A percentile compares a stretch with the other conserved stretches of the same genome.
phyloP scores from a whole-genome alignment of 2,329 filamentous ascomycete genomes.

The Sphaceloma murrayae region DNA sequence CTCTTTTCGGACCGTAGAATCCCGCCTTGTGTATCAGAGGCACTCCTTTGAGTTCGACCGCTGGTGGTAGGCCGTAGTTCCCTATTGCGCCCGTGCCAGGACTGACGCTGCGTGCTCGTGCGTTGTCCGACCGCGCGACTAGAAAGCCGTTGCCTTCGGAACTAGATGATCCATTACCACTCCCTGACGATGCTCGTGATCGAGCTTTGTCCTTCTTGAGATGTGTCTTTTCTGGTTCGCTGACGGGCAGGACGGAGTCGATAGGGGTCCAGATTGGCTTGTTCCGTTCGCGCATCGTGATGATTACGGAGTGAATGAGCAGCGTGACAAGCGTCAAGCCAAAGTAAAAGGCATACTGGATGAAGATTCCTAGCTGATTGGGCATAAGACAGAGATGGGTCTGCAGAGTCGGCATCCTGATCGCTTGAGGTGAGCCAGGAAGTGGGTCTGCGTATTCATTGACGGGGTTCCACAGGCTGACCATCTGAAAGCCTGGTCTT shows the following conservation, averaged over 20 bases:
- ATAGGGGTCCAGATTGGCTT: constrained; percentile 15
- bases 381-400: constrained; percentile 86
- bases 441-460: constrained; percentile 39
- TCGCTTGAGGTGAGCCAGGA: constrained; percentile 18
- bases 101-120: constrained; percentile 32
- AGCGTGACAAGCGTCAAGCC: constrained; percentile 43
- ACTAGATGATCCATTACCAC: constrained; percentile 24
- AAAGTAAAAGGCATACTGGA: constrained; percentile 62
- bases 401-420: constrained; percentile 56
- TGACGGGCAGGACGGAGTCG: constrained; percentile 26
- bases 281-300: constrained; percentile 23
- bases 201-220: constrained; percentile 23
- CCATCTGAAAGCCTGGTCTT: constrained; percentile 74
- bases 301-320: constrained; percentile 35
- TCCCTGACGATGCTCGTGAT: constrained; percentile 17
- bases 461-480: constrained; percentile 87
- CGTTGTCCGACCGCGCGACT: constrained; percentile 26
- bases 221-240: constrained; percentile 22
- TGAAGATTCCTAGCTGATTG: constrained; percentile 75
- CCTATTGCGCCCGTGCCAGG: constrained; percentile 23
- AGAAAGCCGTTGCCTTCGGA: constrained; percentile 18
- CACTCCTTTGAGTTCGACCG: constrained; percentile 18
- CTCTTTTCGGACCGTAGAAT: constrained; percentile 29
- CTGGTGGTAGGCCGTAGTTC: constrained; percentile 24
- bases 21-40: constrained; percentile 36